Conservation (phyloP, 2,329 filamentous ascomycete genomes). For the Tolypocladium paradoxum region DNA sequence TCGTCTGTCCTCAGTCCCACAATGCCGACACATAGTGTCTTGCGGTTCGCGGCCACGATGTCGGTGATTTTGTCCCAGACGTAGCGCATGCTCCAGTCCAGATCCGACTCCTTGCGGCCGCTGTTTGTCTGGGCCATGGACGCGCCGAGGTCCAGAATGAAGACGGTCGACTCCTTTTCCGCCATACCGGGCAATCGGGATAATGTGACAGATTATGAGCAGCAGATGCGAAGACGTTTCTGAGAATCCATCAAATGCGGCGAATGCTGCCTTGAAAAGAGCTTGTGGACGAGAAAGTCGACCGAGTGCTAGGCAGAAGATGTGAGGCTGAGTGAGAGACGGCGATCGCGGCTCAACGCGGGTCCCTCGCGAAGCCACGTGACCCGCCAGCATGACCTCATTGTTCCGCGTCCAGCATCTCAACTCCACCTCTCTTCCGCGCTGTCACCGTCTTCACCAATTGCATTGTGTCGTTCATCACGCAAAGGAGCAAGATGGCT, state of each 20-base stretch:
- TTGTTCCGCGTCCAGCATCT: background rate
- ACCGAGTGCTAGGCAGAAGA: conserved; percentile 9
- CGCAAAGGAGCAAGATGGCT: conserved; percentile 23
- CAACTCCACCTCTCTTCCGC: background rate
- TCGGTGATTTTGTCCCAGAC: conserved; percentile 83
- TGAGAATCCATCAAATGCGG: background rate
- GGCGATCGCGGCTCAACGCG: conserved; percentile 12
- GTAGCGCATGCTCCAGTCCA: conserved; percentile 85
- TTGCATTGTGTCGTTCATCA: background rate
- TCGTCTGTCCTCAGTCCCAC: conserved; percentile 73
- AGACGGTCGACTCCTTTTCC: conserved; percentile 85
- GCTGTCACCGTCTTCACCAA: background rate
- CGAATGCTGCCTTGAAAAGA: background rate
- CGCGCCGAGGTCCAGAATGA: conserved; percentile 76
- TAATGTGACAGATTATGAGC: background rate
- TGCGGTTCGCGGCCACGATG: conserved; percentile 56
- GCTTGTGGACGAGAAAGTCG: background rate
- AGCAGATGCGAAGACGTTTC: background rate
- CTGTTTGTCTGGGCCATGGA: conserved; percentile 69
- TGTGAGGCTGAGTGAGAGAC: background rate
- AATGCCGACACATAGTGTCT: conserved; percentile 63
- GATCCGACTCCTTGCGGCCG: conserved; percentile 65
- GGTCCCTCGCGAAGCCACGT: conserved; percentile 20
- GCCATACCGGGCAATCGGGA: conserved; percentile 48
- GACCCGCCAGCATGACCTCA: conserved; percentile 9